A percentile compares a stretch with the other conserved stretches of the same genome.
phyloP scores from a whole-genome alignment of 2,329 filamentous ascomycete genomes.

The Emmonsiellopsis sp. region DNA sequence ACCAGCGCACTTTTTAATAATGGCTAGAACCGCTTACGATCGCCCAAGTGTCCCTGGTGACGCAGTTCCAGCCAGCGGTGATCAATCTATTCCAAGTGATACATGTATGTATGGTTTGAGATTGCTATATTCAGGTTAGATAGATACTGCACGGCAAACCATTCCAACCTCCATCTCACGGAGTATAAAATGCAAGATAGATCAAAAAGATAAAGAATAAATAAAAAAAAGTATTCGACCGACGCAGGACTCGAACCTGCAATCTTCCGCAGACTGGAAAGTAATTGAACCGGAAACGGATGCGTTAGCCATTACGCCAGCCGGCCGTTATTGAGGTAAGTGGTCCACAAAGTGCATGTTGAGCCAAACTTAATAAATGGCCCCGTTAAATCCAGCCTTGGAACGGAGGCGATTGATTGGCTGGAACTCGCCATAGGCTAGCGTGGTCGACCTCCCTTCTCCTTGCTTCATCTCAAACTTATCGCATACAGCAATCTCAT shows the following conservation, averaged over 20 bases:
- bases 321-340: constrained; percentile 2
- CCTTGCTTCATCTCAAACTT: not conserved
- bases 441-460: not conserved
- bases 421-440: not conserved
- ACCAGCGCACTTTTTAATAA: too few relatives aligned
- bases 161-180: not conserved
- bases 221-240: constrained; percentile 5
- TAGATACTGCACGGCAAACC: too few relatives aligned
- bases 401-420: not conserved
- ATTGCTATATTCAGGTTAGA: too few relatives aligned
- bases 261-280: constrained; percentile 11
- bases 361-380: not conserved
- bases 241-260: constrained; percentile 14
- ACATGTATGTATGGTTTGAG: too few relatives aligned
- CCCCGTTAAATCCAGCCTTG: not conserved
- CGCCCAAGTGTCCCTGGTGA: too few relatives aligned
- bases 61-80: too few relatives aligned
- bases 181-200: not conserved
- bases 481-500: not conserved
- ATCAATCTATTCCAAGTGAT: too few relatives aligned
- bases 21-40: too few relatives aligned
- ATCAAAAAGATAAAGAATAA: not conserved
- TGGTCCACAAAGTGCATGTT: not conserved
- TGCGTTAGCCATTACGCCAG: constrained; percentile 14
- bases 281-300: constrained; percentile 9